Evolutionary conservation across 768 basidiomycete genomes (phyloP).

Genomic region (Lentinula edodes): DNA sequence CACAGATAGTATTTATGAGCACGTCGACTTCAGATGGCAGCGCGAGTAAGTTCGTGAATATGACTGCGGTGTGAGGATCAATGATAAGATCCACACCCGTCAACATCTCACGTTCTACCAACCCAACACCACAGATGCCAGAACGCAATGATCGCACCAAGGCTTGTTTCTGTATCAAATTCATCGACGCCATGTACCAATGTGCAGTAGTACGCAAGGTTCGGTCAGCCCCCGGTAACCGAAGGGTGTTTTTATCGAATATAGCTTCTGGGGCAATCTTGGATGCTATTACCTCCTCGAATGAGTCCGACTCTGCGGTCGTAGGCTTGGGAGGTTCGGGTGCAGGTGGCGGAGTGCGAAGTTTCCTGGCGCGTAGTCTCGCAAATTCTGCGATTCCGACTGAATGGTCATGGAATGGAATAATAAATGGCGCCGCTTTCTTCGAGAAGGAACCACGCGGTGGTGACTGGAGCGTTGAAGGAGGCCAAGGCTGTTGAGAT

Average conservation of each 20-base stretch:
- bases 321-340: background rate
- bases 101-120: constrained; percentile 61
- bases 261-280: constrained; percentile 33
- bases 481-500: background rate
- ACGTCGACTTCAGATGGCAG: constrained; percentile 46
- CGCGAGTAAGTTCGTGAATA: constrained; percentile 24
- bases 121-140: constrained; percentile 39
- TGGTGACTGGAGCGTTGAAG: background rate
- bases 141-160: constrained; percentile 49
- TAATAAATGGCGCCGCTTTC: constrained; percentile 1
- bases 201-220: constrained; percentile 33
- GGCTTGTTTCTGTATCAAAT: constrained; percentile 61
- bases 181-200: constrained; percentile 65
- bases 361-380: constrained; percentile 31
- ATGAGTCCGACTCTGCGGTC: background rate
- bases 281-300: constrained; percentile 2
- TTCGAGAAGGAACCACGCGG: background rate
- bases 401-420: constrained; percentile 22
- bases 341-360: constrained; percentile 14
- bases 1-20: constrained; percentile 37
- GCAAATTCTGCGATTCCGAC: constrained; percentile 33
- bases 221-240: constrained; percentile 24
- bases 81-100: constrained; percentile 61
- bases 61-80: constrained; percentile 44
- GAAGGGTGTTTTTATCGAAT: constrained; percentile 39